Percentiles rank a stretch among this genome's conserved stretches.
Evolutionary conservation across 495 filamentous ascomycete species (phyloP).

Genomic region (Podospora pseudopauciseta): DNA sequence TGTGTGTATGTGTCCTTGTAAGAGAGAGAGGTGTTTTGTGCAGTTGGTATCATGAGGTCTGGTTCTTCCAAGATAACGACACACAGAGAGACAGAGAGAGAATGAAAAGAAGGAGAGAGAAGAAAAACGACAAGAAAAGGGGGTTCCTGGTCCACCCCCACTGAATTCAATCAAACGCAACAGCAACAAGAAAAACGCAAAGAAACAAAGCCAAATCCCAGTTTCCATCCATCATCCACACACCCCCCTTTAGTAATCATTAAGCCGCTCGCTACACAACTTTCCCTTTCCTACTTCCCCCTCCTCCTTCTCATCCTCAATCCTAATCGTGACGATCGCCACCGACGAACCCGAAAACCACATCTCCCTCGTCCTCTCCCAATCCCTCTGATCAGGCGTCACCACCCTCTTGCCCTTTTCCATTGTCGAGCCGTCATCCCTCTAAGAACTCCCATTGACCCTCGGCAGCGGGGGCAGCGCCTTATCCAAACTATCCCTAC

Average conservation of each 20-base stretch:
- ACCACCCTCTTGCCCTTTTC: background rate
- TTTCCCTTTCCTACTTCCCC: background rate
- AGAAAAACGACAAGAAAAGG: too few species aligned
- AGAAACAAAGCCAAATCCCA: conserved; percentile 12
- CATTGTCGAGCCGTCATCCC: conserved; percentile 7
- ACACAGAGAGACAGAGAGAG: background rate
- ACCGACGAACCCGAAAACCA: conserved; percentile 4
- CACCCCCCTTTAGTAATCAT: background rate
- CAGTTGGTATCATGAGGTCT: too few species aligned
- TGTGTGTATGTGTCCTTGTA: too few species aligned
- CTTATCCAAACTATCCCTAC: conserved; percentile 51
- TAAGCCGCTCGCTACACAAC: background rate
- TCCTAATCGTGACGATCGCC: background rate
- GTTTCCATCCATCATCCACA: background rate
- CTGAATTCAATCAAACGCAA: background rate
- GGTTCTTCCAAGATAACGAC: background rate
- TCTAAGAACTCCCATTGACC: conserved; percentile 22
- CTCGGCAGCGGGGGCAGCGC: conserved; percentile 53
- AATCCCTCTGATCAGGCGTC: conserved; percentile 12
- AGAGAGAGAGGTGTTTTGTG: too few species aligned
- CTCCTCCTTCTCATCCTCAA: background rate
- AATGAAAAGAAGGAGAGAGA: background rate
- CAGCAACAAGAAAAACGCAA: conserved; percentile 7
- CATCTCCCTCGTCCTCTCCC: conserved; percentile 19
- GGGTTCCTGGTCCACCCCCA: too few species aligned